These are phyloP conservation scores for Schizothecium vesticola DNA, from an alignment of 495 filamentous ascomycete genomes.

Conservation along the genomic window DNA sequence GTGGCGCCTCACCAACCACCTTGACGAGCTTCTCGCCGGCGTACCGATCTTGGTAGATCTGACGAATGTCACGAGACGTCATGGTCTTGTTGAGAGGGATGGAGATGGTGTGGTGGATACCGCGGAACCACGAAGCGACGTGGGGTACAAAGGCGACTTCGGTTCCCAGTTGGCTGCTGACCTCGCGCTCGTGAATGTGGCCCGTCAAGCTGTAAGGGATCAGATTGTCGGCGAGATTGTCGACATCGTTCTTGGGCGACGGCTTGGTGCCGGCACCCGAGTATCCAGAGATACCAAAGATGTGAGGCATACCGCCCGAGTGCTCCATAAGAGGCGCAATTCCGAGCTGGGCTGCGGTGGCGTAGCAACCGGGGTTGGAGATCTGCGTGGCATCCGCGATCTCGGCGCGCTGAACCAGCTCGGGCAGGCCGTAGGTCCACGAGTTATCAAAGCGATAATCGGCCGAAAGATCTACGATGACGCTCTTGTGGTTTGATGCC, in stretches of 20 bases:
- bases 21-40: slow-evolving; percentile 93
- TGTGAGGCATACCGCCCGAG: slow-evolving; percentile 73
- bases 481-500: slow-evolving; percentile 55
- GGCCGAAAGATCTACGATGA: slow-evolving; percentile 90
- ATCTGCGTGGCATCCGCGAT: slow-evolving; percentile 83
- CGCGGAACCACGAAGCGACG: slow-evolving; percentile 96
- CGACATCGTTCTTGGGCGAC: slow-evolving; percentile 88
- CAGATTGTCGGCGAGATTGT: slow-evolving; percentile 81
- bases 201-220: slow-evolving; percentile 91
- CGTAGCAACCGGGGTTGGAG: slow-evolving; percentile 93
- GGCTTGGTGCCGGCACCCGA: slow-evolving; percentile 96
- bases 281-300: slow-evolving; percentile 94
- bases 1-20: slow-evolving; percentile 79
- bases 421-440: slow-evolving; percentile 96
- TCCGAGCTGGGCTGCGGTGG: slow-evolving; percentile 90
- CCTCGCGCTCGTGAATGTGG: slow-evolving; percentile 95
- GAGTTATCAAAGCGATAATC: slow-evolving; percentile 88
- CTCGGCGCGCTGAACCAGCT: slow-evolving; percentile 69
- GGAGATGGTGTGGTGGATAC: slow-evolving; percentile 87
- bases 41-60: slow-evolving; percentile 93
- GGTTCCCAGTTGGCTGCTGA: slow-evolving; percentile 69
- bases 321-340: slow-evolving; percentile 77
- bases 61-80: slow-evolving; percentile 85
- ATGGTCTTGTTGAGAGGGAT: slow-evolving; percentile 80
- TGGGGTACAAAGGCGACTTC: slow-evolving; percentile 88